Conservation (phyloP, 768 basidiomycete genomes). For the Lentinula lateritia region DNA sequence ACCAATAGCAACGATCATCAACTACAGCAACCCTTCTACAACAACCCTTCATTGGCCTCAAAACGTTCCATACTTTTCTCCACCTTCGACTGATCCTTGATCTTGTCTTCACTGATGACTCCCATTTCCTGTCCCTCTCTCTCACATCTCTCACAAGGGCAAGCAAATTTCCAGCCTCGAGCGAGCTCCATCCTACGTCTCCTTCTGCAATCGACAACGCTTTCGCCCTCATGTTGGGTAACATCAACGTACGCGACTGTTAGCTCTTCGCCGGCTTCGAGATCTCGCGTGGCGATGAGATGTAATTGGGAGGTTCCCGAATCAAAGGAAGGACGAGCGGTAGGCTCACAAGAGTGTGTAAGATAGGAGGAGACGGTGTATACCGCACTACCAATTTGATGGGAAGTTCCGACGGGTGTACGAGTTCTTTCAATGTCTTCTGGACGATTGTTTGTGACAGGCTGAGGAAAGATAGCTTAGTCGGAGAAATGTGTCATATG, state of each 20-base stretch:
- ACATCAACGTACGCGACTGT: conserved; percentile 76
- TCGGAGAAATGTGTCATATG: neutral
- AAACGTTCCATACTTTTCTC: conserved; percentile 26
- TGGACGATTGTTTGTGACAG: conserved; percentile 44
- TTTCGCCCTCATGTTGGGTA: conserved; percentile 48
- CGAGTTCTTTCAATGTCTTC: conserved; percentile 74
- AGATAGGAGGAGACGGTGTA: conserved; percentile 78
- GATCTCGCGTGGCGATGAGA: conserved; percentile 57
- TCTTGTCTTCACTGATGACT: conserved; percentile 24
- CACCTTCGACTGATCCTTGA: conserved; percentile 48
- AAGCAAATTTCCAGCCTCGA: conserved; percentile 80
- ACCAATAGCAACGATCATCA: neutral
- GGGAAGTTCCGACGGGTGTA: conserved; percentile 69
- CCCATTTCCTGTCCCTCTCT: conserved; percentile 42
- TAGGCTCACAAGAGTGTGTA: conserved; percentile 70
- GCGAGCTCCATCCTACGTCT: conserved; percentile 70
- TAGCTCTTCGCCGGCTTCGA: conserved; percentile 74
- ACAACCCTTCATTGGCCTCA: conserved; percentile 14
- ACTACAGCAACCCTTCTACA: conserved; percentile 5
- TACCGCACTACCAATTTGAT: conserved; percentile 71
- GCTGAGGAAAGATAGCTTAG: conserved; percentile 31
- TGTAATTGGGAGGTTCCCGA: conserved; percentile 64
- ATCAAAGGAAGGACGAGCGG: conserved; percentile 58
- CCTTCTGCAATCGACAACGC: conserved; percentile 47
- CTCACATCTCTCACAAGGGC: conserved; percentile 60